phyloP scores from a whole-genome alignment of 78 protist genomes.

The Paratrimastix pyriformis region DNA sequence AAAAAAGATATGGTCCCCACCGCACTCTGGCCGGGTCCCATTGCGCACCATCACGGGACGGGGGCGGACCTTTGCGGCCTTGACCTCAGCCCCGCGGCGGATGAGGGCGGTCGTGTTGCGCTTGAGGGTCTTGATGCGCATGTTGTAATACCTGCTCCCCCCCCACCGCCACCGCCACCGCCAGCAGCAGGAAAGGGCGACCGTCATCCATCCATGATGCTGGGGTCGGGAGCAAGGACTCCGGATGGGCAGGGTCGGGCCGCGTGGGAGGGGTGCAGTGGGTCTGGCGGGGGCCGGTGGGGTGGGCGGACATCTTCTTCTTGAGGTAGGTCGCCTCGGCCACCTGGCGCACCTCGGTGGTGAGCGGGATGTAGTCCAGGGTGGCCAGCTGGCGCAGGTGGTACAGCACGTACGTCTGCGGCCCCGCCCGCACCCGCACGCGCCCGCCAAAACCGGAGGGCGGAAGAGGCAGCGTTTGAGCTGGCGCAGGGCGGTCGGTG shows the following conservation, averaged over 20 bases:
- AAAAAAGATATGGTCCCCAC: background rate
- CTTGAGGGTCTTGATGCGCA: constrained; percentile 60
- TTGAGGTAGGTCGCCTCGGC: constrained; percentile 62
- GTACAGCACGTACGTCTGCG: too few relatives aligned
- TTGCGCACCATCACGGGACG: background rate
- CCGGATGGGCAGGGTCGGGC: too few relatives aligned
- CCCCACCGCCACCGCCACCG: constrained; percentile 36
- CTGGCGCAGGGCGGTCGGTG: constrained; percentile 38
- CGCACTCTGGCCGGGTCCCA: background rate
- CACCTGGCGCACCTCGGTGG: too few relatives aligned
- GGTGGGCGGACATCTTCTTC: constrained; percentile 58
- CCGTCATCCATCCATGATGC: too few relatives aligned
- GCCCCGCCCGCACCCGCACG: too few relatives aligned
- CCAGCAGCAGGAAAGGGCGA: constrained; percentile 53
- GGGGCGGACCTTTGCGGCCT: background rate
- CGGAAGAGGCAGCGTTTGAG: constrained; percentile 11
- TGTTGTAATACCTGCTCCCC: constrained; percentile 37
- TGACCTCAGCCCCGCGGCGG: background rate
- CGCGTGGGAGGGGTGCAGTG: too few relatives aligned
- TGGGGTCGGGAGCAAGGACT: too few relatives aligned
- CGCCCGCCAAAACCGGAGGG: too few relatives aligned
- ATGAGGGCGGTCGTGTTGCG: constrained; percentile 29
- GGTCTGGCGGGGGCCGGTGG: too few relatives aligned
- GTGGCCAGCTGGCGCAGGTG: constrained; percentile 20
- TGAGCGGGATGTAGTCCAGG: constrained; percentile 23